Base-by-base conservation (phyloP, 257 asterid species). In the Thymus mandschuricus region DNA sequence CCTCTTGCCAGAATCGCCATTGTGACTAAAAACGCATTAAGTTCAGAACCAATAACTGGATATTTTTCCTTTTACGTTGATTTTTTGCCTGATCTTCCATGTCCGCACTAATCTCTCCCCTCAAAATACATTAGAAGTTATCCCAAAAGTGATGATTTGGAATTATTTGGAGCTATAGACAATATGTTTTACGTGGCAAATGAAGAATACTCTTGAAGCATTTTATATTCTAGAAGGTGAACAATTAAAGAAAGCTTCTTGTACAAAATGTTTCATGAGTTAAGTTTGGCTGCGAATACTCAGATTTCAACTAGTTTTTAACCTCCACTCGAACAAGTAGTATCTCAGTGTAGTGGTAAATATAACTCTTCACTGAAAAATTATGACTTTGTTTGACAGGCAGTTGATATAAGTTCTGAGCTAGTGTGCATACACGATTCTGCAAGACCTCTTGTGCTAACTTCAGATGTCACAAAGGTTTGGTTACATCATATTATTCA, bases 401-500 rank as follows among this genome's bases (percentile, higher is more conserved):
- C 81, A 63, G 81, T 83, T 66, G 94, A 89, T 95, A 76, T 78
- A 77, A 83, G 70, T 73, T 79, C 96, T 5, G 89, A 92, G 78
- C 90, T 95, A 46, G 93, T 86, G 64, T 95, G 99, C 83, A 88
- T 92, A 73, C 99, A 95, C 80, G 99, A 92, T 81, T 92, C 99
- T 74, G 98, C 99, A 55, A 92, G 99, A 82, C 99, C 99, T 66
- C 85, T 95, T 60, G 91, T 89, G 72, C 74, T 74, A 75, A 70
- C 89, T 72, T 85, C 60, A 78, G 99, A 95, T 73, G 78, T 92
- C 30, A 81, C 80, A 55, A 88, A 89, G 98, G 99, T 94, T 77
- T 49, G 82, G 43, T 49, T 71, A 38, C 55, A 29, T 80, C 69
- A 10, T 66, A 41, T 65, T 61, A 44, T 35, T 43, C 30, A 29